Conservation (phyloP, 2,329 filamentous ascomycete genomes). For the Xylariales sp. region DNA sequence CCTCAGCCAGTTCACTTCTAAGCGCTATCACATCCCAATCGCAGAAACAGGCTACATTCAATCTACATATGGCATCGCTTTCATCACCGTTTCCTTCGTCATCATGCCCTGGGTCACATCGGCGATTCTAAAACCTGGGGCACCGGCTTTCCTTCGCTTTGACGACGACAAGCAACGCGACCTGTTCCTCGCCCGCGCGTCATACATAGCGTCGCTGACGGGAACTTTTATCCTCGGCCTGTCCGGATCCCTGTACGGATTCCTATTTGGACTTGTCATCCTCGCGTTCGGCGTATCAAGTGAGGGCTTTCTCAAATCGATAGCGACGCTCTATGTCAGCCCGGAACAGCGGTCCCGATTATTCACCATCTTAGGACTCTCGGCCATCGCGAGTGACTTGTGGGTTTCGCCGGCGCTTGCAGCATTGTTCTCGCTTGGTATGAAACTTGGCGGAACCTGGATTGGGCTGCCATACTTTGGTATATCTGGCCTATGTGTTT, state of each 20-base stretch:
- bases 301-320: slow-evolving; percentile 46
- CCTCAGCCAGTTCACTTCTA: slow-evolving; percentile 49
- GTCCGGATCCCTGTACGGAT: slow-evolving; percentile 43
- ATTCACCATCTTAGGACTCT: slow-evolving; percentile 45
- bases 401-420: slow-evolving; percentile 48
- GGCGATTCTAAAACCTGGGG: slow-evolving; percentile 38
- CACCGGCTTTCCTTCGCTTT: slow-evolving; percentile 42
- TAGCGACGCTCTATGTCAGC: slow-evolving; percentile 45
- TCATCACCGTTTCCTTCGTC: slow-evolving; percentile 44
- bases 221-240: slow-evolving; percentile 46
- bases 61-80: slow-evolving; percentile 47
- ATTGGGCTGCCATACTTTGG: slow-evolving; percentile 50
- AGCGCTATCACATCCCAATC: slow-evolving; percentile 47
- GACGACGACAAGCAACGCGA: slow-evolving; percentile 46
- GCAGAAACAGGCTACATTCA: slow-evolving; percentile 50
- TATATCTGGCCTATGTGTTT: slow-evolving; percentile 43
- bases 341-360: slow-evolving; percentile 47
- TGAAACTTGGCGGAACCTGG: slow-evolving; percentile 47
- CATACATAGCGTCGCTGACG: slow-evolving; percentile 39
- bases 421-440: slow-evolving; percentile 47
- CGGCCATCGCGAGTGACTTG: slow-evolving; percentile 42
- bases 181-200: slow-evolving; percentile 45
- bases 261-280: slow-evolving; percentile 47
- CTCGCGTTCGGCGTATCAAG: slow-evolving; percentile 47
- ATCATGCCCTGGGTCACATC: slow-evolving; percentile 45